These are phyloP conservation scores for Carex kokanica DNA, from an alignment of 176 grass and related monocot genomes.

Conservation along the genomic window DNA sequence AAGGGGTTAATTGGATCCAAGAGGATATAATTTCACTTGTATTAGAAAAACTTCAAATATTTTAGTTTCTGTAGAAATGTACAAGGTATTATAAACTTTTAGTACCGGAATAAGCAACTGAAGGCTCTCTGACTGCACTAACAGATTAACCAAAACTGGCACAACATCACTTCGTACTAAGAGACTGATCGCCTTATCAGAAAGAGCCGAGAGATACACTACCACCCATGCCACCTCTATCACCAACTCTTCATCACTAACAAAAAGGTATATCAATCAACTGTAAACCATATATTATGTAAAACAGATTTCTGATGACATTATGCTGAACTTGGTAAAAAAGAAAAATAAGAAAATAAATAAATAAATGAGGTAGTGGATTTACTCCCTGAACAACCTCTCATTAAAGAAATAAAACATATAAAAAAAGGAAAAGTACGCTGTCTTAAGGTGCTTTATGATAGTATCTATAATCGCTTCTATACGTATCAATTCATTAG, in stretches of 20 bases:
- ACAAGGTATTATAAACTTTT: conserved; percentile 16
- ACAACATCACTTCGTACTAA: conserved; percentile 56
- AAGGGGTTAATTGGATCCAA: neutral
- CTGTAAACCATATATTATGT: neutral
- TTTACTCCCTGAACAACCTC: neutral
- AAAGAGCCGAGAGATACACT: conserved; percentile 93
- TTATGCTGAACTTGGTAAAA: conserved; percentile 16
- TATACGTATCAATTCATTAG: conserved; percentile 61
- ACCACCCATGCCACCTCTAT: conserved; percentile 97
- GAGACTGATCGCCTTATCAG: conserved; percentile 54
- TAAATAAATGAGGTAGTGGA: neutral
- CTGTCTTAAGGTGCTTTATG: conserved; percentile 51
- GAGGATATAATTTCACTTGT: neutral
- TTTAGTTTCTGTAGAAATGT: neutral
- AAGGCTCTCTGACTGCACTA: conserved; percentile 68
- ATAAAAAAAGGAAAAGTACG: conserved; percentile 47
- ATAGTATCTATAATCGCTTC: conserved; percentile 65
- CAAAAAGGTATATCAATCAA: conserved; percentile 17
- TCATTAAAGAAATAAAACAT: neutral
- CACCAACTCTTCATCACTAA: conserved; percentile 77
- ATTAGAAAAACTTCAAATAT: neutral
- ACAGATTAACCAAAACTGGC: conserved; percentile 57
- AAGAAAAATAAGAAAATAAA: conserved; percentile 5
- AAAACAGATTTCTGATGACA: neutral
- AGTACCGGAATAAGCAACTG: conserved; percentile 88